Conservation (phyloP, 1,284 basidiomycete genomes). For the Cystobasidium sp. region DNA sequence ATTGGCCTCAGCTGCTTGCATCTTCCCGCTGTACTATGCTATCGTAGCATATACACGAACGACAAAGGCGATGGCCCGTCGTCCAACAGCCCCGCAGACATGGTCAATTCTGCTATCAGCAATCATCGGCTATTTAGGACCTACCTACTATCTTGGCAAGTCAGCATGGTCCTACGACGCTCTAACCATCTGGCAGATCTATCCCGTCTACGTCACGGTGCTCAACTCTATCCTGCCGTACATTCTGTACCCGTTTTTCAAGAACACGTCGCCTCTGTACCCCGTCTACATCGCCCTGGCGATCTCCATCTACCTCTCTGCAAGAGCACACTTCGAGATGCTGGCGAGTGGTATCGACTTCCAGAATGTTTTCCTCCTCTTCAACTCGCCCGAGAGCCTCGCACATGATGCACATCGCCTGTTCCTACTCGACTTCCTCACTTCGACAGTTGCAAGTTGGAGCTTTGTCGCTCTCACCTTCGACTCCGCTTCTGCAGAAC, state of each 20-base stretch:
- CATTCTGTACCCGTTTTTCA: conserved; percentile 26
- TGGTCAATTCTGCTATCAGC: conserved; percentile 38
- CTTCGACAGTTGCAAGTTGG: conserved; percentile 19
- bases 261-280: conserved; percentile 15
- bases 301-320: conserved; percentile 36
- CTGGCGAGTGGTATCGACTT: conserved; percentile 29
- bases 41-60: conserved; percentile 20
- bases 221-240: conserved; percentile 17
- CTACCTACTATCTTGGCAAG: conserved; percentile 15
- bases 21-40: conserved; percentile 34
- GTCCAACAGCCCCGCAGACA: conserved; percentile 13
- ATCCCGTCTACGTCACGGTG: conserved; percentile 24
- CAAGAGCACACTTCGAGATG: conserved; percentile 36
- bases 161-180: conserved; percentile 33
- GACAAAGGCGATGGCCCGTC: neutral
- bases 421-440: conserved; percentile 42
- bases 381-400: conserved; percentile 8
- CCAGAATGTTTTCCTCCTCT: conserved; percentile 29
- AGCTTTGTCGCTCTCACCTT: conserved; percentile 20
- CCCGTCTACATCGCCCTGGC: conserved; percentile 24
- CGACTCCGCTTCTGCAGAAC: conserved; percentile 19
- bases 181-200: conserved; percentile 38
- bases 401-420: conserved; percentile 27
- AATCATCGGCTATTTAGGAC: conserved; percentile 31
- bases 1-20: conserved; percentile 21